Evolutionary conservation across 2,329 filamentous ascomycete species (phyloP), one percentile per base, ranked within the genome.

Genomic region (Botrytis cinerea): DNA sequence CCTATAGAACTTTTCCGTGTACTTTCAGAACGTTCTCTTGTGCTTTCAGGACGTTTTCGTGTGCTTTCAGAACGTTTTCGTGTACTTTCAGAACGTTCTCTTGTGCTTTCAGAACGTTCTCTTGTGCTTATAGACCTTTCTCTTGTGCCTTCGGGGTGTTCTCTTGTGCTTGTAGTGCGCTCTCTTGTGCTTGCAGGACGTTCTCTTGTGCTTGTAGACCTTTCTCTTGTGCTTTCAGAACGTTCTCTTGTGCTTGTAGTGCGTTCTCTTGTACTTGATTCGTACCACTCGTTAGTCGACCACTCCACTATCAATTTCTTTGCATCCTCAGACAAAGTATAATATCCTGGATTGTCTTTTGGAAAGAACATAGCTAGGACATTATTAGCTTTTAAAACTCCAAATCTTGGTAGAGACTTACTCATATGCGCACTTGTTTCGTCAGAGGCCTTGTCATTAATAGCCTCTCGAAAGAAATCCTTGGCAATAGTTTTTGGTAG

Each of bases 361-460:
- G 89, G 86, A 70, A 90, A 90, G 77, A 96, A 96, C 92, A 96
- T 92, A 73, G 83, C 89, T 90, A 64, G 20, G 57, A 18, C 20
- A 57, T 66, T 40, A 60, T 74, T 68, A 73, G 67, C 32, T 71
- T 71, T 60, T 48, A 73, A 35, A 78, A 74, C 69, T 73, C 12
- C 10, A 20, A 45, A 20, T 0, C 7, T 43, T n/a, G 18, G 18
- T 38, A 62, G 18, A 70, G 40, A 85, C 87, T 82, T 86, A 86
- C 88, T 85, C 85, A 91, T 93, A 82, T 98, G 96, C 43, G 95
- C 95, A 75, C 84, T 84, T 0, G 91, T 90, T 84, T 98, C 96
- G 78, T 97, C 93, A 18, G 83, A 84, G 0, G 92, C 93, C 78
- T 88, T 89, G 74, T 97, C 91, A 80, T 98, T 99, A 73, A 94